Base-by-base conservation (phyloP, 2,329 filamentous ascomycete genomes). In the Diplocarpon mali region DNA sequence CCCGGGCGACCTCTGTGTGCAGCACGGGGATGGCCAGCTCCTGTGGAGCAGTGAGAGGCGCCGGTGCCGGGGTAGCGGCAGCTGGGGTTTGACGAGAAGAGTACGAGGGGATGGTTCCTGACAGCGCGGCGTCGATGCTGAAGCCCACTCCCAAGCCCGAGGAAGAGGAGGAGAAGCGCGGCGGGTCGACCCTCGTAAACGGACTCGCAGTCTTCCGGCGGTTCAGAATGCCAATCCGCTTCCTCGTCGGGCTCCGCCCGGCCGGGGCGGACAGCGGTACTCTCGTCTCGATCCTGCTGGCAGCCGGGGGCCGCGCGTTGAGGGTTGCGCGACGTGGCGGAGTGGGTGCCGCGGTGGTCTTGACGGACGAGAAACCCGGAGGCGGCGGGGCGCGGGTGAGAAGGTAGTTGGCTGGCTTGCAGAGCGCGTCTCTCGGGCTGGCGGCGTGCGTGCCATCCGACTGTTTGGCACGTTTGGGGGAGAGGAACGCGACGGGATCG, bases 41-140 rank as follows among this genome's bases (percentile, higher is more conserved):
- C n/a, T 40, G n/a, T n/a, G n/a, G n/a, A n/a, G n/a, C 30, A n/a
- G 20, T 29, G 13, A 35, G 35, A 15, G 32, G 9, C 12, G 14
- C 27, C 1, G 37, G 35, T 28, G 24, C 14, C 2, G 52, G 17
- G 20, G 52, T 46, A 35, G 51, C 45, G 32, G 62, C 55, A 45
- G 58, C 40, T 44, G 57, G 55, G 53, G 46, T 53, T 60, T 47
- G 62, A 53, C n/a, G 60, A 41, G 55, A 16, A 69, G 72, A 37
- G 70, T 81, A 82, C 50, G 71, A 71, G 5, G 81, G 69, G 43
- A 89, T 77, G 24, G 83, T 87, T 40, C 84, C 83, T 61, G 77
- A 84, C 51, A 93, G 75, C 3, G 87, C 89, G 17, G 85, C 83
- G 60, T 92, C 84, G 48, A 95, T 79, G 42, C 83, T 89, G 65